Evolutionary conservation across 768 basidiomycete genomes (phyloP).

Genomic region (Tylopilus balloui): DNA sequence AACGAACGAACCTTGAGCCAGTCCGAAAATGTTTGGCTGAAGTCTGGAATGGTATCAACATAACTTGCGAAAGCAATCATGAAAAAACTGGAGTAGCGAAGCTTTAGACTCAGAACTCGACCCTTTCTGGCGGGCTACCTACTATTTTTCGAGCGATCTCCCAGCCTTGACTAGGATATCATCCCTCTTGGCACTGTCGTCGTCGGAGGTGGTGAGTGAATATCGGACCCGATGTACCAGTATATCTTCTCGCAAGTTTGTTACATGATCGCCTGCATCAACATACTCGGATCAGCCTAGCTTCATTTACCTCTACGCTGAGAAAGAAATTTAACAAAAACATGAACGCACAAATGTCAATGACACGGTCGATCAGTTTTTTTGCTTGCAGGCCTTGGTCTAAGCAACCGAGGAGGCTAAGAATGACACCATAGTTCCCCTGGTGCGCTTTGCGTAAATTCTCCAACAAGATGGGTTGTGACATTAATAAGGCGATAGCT

Average conservation of each 20-base stretch:
- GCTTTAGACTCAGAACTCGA: neutral
- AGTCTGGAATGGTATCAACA: constrained; percentile 62
- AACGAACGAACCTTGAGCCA: constrained; percentile 68
- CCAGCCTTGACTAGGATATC: constrained; percentile 59
- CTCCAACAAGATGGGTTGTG: constrained; percentile 75
- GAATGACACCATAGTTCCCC: constrained; percentile 88
- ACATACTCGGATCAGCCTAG: constrained; percentile 6
- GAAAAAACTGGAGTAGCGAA: constrained; percentile 67
- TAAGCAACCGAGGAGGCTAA: constrained; percentile 88
- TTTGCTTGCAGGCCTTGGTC: constrained; percentile 87
- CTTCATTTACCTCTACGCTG: neutral
- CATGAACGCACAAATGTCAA: constrained; percentile 58
- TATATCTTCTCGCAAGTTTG: constrained; percentile 88
- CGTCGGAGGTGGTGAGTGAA: constrained; percentile 73
- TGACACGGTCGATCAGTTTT: constrained; percentile 81
- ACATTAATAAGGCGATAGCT: constrained; percentile 80
- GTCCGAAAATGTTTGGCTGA: constrained; percentile 69
- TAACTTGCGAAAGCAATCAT: constrained; percentile 91
- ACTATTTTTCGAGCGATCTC: constrained; percentile 88
- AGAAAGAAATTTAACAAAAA: neutral
- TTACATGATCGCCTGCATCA: constrained; percentile 77
- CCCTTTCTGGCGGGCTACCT: constrained; percentile 24
- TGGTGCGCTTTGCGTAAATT: constrained; percentile 84
- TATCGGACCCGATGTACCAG: constrained; percentile 80
- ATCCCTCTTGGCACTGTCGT: constrained; percentile 49